Conservation (phyloP, 2,329 filamentous ascomycete species). For the Cladophialophora psammophila region DNA sequence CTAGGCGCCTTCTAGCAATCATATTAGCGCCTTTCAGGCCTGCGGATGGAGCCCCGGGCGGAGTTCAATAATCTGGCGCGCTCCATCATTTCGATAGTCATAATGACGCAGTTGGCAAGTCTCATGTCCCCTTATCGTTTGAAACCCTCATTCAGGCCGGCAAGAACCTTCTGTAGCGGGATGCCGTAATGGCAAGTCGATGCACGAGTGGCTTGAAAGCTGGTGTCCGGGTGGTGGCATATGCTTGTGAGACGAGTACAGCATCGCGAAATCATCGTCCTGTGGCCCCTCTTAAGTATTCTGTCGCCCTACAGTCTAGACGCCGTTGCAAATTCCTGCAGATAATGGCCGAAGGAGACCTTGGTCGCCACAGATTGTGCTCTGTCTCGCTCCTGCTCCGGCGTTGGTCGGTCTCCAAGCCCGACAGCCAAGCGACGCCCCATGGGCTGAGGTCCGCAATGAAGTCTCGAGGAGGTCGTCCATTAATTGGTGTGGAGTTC, state of each 20-base stretch:
- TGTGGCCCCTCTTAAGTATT: not conserved
- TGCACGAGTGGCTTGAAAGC: not conserved
- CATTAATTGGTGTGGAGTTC: not conserved
- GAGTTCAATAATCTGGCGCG: not conserved
- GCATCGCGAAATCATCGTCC: not conserved
- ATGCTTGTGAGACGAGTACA: too few relatives aligned
- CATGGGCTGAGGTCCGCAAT: not conserved
- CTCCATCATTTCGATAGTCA: not conserved
- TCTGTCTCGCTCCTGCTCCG: not conserved
- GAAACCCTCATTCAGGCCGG: not conserved
- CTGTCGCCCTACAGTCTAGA: slow-evolving; percentile 3
- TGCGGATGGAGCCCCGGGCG: not conserved
- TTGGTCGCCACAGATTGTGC: not conserved
- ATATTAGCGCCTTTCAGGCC: not conserved
- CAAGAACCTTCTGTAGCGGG: not conserved
- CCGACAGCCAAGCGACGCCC: not conserved
- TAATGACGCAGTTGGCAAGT: not conserved
- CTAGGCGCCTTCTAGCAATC: slow-evolving; percentile 21
- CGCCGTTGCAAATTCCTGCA: not conserved
- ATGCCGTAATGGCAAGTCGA: not conserved
- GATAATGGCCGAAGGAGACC: not conserved
- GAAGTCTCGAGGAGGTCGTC: not conserved
- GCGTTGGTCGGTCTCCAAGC: not conserved
- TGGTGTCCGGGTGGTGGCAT: not conserved
- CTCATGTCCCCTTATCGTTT: not conserved